phyloP scores from a whole-genome alignment of 2,329 filamentous ascomycete species.

The Arthrobotrys sinensis region DNA sequence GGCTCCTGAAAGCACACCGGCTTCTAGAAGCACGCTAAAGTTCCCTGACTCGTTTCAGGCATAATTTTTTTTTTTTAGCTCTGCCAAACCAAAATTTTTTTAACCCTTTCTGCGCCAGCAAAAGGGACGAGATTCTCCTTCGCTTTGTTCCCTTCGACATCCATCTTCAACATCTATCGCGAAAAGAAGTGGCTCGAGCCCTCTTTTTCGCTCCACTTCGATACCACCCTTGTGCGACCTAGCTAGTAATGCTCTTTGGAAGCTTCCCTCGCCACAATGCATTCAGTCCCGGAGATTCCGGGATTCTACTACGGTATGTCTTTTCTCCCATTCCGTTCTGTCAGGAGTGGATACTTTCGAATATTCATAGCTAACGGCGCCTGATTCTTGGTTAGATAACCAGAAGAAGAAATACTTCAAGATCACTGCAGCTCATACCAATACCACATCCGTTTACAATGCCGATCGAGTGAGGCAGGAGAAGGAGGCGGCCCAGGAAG shows the following conservation, averaged over 20 bases:
- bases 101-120: slow-evolving; percentile 28
- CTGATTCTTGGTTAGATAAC: slow-evolving; percentile 37
- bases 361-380: slow-evolving; percentile 22
- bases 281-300: slow-evolving; percentile 60
- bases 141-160: slow-evolving; percentile 30
- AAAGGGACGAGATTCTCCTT: slow-evolving; percentile 32
- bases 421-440: slow-evolving; percentile 53
- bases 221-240: slow-evolving; percentile 21
- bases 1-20: slow-evolving; percentile 24
- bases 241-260: slow-evolving; percentile 58
- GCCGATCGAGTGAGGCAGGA: slow-evolving; percentile 56
- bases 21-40: slow-evolving; percentile 51
- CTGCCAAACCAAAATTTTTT: slow-evolving; percentile 30
- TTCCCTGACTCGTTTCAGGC: slow-evolving; percentile 21
- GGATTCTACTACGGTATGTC: slow-evolving; percentile 60
- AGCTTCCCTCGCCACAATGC: slow-evolving; percentile 61
- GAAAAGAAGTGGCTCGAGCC: slow-evolving; percentile 53
- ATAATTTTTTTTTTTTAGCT: slow-evolving; percentile 24
- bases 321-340: neutral
- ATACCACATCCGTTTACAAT: slow-evolving; percentile 55
- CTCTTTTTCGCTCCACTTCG: slow-evolving; percentile 54
- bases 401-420: slow-evolving; percentile 60
- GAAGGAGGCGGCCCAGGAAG: slow-evolving; percentile 48
- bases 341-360: slow-evolving; percentile 6
- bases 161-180: slow-evolving; percentile 42